Evolutionary conservation across 495 filamentous ascomycete species (phyloP), one percentile per base, ranked within the genome.

Genomic region (Penicillium coffeae): DNA sequence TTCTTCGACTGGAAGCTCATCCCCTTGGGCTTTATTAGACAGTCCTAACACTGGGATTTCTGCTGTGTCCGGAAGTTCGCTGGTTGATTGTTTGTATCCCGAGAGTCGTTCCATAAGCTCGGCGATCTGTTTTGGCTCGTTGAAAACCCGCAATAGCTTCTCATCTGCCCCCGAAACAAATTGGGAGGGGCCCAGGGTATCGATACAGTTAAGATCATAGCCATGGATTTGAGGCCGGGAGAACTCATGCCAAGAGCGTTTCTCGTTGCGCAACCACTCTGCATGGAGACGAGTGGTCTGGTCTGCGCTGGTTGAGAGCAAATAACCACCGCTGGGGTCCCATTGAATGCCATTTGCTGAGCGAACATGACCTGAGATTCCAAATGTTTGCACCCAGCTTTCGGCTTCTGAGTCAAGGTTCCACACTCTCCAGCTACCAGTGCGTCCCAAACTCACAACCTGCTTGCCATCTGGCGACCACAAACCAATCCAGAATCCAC

Each of bases 131-230:
- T 82, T 86, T 6, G 93, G 93, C 71, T 95, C 84, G 45, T 90
- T 85, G 64, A 99, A 99, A 13, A 97, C 92, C 13, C 93, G 84
- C 53, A 97, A 76, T 21, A 97, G 81, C 68, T 99, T 99, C 71
- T 99, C 93, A 57, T 99, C 94, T 30, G 93, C 93, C n/a, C 93
- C 93, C 36, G 90, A 92, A 20, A 99, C 83, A 58, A 97, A 97
- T 41, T 80, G 82, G 12, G 80, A 71, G 20, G 74, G 62, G 3
- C 81, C 80, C 19, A 96, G 63, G 3, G 85, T 79, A 58, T 87
- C 86, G 53, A 96, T 81, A 63, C 92, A 96, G 71, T 97, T 99
- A 51, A 99, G 76, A 63, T 96, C 93, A 60, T 99, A 99, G 30
- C 93, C 93, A 71, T 99, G 93, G 47, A 97, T 97, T 59, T 99